phyloP scores from a whole-genome alignment of 2,329 filamentous ascomycete species.

The Exophiala sideris region DNA sequence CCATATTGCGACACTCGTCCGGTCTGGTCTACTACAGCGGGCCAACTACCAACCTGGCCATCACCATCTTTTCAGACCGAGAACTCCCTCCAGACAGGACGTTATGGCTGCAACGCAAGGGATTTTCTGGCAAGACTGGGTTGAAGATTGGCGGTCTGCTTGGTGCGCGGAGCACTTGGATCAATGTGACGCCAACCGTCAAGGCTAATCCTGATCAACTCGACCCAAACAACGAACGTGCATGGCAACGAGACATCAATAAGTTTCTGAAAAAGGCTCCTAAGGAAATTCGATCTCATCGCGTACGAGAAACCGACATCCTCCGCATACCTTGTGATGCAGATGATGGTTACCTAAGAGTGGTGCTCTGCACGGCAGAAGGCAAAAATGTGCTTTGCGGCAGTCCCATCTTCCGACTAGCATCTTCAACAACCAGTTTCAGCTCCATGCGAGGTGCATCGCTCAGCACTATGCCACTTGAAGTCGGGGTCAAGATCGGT shows the following conservation, averaged over 20 bases:
- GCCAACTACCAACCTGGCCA: constrained; percentile 58
- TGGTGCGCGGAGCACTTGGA: constrained; percentile 58
- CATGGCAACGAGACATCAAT: constrained; percentile 64
- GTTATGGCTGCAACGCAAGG: constrained; percentile 66
- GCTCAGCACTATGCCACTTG: constrained; percentile 61
- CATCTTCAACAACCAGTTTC: constrained; percentile 61
- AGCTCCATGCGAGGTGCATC: constrained; percentile 64
- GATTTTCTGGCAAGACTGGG: constrained; percentile 65
- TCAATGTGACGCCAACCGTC: constrained; percentile 63
- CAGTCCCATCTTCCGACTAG: constrained; percentile 66
- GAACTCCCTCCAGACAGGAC: constrained; percentile 57
- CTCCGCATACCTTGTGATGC: constrained; percentile 62
- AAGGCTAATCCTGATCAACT: constrained; percentile 50
- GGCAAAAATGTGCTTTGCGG: constrained; percentile 58
- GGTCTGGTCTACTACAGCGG: constrained; percentile 66
- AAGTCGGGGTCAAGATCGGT: constrained; percentile 59
- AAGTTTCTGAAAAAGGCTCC: constrained; percentile 59
- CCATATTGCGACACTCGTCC: constrained; percentile 63
- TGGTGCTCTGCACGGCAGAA: constrained; percentile 58
- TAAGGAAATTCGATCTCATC: constrained; percentile 48
- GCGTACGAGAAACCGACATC: constrained; percentile 60
- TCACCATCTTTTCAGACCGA: constrained; percentile 62
- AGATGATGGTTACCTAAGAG: constrained; percentile 65
- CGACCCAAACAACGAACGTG: constrained; percentile 57
- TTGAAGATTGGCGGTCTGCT: constrained; percentile 64